phyloP scores from a whole-genome alignment of 1,284 basidiomycete genomes.

The Stygiomarasmius scandens region DNA sequence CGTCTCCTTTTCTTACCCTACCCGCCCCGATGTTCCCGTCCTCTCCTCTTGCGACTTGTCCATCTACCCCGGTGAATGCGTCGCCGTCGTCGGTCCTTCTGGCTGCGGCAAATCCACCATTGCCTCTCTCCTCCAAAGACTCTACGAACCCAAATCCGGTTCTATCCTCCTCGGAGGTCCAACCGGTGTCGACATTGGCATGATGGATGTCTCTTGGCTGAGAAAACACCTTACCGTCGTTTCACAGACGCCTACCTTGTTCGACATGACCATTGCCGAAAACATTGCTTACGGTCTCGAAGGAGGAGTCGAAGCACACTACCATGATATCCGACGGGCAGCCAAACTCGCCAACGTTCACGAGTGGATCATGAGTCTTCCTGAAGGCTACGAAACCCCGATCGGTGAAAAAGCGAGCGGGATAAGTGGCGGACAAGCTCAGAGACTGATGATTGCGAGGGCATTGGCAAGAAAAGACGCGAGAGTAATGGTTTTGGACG shows the following conservation, averaged over 20 bases:
- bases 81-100: conserved; percentile 87
- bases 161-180: conserved; percentile 56
- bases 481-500: conserved; percentile 79
- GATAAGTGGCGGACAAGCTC: conserved; percentile 94
- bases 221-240: conserved; percentile 87
- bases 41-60: conserved; percentile 68
- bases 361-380: conserved; percentile 83
- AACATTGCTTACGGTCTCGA: conserved; percentile 82
- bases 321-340: conserved; percentile 68
- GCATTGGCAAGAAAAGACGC: conserved; percentile 77
- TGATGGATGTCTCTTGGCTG: conserved; percentile 61
- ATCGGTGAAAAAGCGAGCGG: conserved; percentile 89
- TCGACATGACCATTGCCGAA: conserved; percentile 82
- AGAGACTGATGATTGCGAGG: conserved; percentile 90
- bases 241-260: conserved; percentile 83
- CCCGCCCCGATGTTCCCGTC: conserved; percentile 73
- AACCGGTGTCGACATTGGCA: conserved; percentile 13
- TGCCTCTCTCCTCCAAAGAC: conserved; percentile 78
- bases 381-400: conserved; percentile 82
- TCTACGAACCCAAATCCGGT: conserved; percentile 81
- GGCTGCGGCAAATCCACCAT: conserved; percentile 91
- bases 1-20: conserved; percentile 83
- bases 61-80: conserved; percentile 74
- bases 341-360: conserved; percentile 81
- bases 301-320: conserved; percentile 30